phyloP scores from a whole-genome alignment of 306 rosid species.

The Glycine latifolia region DNA sequence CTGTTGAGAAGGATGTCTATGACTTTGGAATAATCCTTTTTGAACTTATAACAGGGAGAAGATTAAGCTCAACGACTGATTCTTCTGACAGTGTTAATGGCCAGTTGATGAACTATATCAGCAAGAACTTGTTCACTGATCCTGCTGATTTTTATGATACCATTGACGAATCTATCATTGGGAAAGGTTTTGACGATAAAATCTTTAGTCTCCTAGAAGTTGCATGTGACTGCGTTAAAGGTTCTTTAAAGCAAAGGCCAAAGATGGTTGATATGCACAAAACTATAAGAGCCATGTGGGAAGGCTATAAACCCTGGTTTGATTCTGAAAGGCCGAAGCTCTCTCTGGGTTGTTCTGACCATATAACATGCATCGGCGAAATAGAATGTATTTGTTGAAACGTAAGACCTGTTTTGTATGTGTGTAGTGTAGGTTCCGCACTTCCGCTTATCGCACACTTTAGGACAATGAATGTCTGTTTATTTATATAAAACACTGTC shows the following conservation, averaged over 20 bases:
- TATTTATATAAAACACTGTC: no score
- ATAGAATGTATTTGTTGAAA: constrained; percentile 27
- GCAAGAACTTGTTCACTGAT: constrained; percentile 18
- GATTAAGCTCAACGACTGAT: constrained; percentile 14
- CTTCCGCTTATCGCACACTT: no score
- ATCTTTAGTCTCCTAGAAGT: constrained; percentile 37
- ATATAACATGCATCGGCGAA: background rate
- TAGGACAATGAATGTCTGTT: no score
- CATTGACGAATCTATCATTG: constrained; percentile 36
- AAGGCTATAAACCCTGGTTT: constrained; percentile 20
- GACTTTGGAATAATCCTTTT: constrained; percentile 52
- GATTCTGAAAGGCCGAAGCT: constrained; percentile 23
- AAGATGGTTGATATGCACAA: constrained; percentile 46
- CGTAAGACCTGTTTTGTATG: background rate
- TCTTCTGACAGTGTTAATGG: constrained; percentile 22
- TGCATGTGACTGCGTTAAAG: constrained; percentile 49
- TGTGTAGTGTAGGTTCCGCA: no score
- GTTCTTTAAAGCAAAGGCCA: constrained; percentile 38
- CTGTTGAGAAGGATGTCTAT: constrained; percentile 50
- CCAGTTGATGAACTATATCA: constrained; percentile 29
- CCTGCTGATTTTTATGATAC: constrained; percentile 18
- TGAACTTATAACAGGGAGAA: constrained; percentile 52
- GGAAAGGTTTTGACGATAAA: constrained; percentile 46
- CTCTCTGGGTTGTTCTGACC: constrained; percentile 8
- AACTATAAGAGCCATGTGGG: constrained; percentile 33